Evolutionary conservation across 805 yeast species (phyloP).

Genomic region (Kregervanrija pseudodelftensis): DNA sequence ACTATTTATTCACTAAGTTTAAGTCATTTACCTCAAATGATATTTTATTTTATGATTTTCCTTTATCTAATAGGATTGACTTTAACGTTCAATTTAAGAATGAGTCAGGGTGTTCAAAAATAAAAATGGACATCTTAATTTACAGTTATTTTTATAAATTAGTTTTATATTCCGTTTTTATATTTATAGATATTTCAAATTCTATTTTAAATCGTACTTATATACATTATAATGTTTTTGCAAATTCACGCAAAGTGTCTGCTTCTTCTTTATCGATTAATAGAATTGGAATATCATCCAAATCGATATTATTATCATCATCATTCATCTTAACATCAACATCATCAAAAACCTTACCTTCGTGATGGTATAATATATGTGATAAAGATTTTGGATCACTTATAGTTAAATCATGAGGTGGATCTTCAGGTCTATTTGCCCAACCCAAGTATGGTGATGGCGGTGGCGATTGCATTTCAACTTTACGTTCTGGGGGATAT

Average conservation of each 20-base stretch:
- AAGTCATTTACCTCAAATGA: conserved; percentile 29
- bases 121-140: too few species aligned
- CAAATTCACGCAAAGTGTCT: conserved; percentile 14
- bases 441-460: conserved; percentile 30
- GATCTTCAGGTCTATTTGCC: conserved; percentile 25
- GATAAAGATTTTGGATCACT: conserved; percentile 25
- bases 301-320: neutral
- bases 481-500: conserved; percentile 21
- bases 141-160: too few species aligned
- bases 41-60: conserved; percentile 22
- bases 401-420: conserved; percentile 25
- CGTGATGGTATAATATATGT: conserved; percentile 22
- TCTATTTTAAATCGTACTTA: too few species aligned
- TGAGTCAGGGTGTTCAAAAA: too few species aligned
- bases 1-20: conserved; percentile 41
- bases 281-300: conserved; percentile 19
- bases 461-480: conserved; percentile 30
- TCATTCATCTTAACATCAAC: neutral
- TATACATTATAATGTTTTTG: neutral
- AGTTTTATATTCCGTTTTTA: too few species aligned
- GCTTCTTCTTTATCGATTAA: conserved; percentile 26
- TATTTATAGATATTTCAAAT: too few species aligned
- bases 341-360: conserved; percentile 14
- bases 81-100: too few species aligned
- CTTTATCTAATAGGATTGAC: neutral